Evolutionary conservation across 148 eudicot species (phyloP).

Genomic region (Gaultheria prostrata): DNA sequence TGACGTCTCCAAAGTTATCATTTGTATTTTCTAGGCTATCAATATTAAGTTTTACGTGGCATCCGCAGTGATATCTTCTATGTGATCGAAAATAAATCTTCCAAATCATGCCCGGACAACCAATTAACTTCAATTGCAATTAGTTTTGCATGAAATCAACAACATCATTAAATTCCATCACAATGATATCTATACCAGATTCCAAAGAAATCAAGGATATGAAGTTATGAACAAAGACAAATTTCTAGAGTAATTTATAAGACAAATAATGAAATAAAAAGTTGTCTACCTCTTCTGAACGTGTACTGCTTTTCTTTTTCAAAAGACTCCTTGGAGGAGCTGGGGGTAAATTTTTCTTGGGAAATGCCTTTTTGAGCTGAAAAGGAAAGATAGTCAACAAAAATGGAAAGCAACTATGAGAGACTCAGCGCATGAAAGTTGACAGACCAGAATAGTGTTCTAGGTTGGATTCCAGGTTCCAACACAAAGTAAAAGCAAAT

Average conservation of each 20-base stretch:
- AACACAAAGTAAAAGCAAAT: neutral
- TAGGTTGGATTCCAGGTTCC: neutral
- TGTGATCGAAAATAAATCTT: neutral
- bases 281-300: constrained; percentile 69
- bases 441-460: neutral
- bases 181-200: neutral
- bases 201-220: neutral
- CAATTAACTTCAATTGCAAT: neutral
- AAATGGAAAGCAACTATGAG: constrained; percentile 1
- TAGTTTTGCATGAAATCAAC: neutral
- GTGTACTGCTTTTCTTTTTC: constrained; percentile 59
- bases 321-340: constrained; percentile 81
- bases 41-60: neutral
- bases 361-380: constrained; percentile 65
- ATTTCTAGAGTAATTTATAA: neutral
- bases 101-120: neutral
- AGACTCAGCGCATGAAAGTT: neutral
- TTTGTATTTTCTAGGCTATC: neutral
- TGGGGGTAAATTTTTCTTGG: constrained; percentile 64
- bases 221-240: neutral
- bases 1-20: neutral
- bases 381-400: constrained; percentile 20
- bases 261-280: neutral
- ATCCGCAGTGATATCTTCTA: neutral
- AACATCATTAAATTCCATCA: neutral